These are phyloP conservation scores for Bipolaris sorokiniana DNA, from an alignment of 2,329 filamentous ascomycete genomes.

Conservation along the genomic window DNA sequence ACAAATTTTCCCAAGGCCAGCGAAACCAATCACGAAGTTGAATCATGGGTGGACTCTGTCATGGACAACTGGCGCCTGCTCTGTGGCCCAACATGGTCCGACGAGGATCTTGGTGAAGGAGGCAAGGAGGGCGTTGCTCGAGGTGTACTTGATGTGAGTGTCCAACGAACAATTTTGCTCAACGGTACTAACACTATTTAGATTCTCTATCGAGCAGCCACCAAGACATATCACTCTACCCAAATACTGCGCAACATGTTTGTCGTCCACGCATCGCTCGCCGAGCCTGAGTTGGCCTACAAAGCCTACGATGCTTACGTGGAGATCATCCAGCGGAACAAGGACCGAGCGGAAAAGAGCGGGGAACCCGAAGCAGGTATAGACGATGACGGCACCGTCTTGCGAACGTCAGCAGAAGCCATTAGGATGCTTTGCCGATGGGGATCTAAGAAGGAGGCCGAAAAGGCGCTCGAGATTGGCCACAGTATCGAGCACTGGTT, in stretches of 20 bases:
- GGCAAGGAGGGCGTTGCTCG: conserved; percentile 77
- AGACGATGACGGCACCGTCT: conserved; percentile 77
- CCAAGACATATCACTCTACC: conserved; percentile 95
- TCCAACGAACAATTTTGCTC: too few species aligned
- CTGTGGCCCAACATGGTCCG: conserved; percentile 79
- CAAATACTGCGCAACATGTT: conserved; percentile 86
- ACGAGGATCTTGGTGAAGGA: conserved; percentile 79
- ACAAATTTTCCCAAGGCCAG: conserved; percentile 84
- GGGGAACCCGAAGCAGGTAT: conserved; percentile 72
- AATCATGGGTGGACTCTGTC: conserved; percentile 78
- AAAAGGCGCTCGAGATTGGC: conserved; percentile 77
- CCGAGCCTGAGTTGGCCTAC: conserved; percentile 90
- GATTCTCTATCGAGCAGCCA: conserved; percentile 86
- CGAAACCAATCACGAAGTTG: conserved; percentile 77
- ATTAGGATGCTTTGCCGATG: conserved; percentile 83
- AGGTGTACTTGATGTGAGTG: conserved; percentile 70
- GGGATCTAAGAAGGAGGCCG: conserved; percentile 73
- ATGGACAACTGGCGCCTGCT: conserved; percentile 85
- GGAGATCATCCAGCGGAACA: conserved; percentile 83
- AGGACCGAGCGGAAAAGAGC: conserved; percentile 78
- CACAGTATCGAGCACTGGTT: conserved; percentile 77
- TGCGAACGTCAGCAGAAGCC: conserved; percentile 80
- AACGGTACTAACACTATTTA: conserved; percentile 43
- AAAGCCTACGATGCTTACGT: conserved; percentile 92
- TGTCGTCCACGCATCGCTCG: conserved; percentile 81